phyloP scores from a whole-genome alignment of 129 eudicot species.

The Pittosporum tobira region DNA sequence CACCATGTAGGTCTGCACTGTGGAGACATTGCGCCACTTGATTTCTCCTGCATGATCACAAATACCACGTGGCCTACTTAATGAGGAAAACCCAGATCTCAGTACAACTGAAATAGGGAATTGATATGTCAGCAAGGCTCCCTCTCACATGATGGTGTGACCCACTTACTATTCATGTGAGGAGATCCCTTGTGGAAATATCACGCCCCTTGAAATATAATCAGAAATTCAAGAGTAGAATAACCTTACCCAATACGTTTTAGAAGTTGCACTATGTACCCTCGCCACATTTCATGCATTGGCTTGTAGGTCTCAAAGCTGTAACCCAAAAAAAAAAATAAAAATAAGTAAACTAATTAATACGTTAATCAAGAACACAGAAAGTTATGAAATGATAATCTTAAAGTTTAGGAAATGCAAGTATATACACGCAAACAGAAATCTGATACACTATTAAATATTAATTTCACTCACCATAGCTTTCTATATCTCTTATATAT shows the following conservation, averaged over 20 bases:
- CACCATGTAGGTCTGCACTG: constrained; percentile 83
- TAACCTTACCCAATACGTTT: constrained; percentile 53
- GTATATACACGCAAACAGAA: too few relatives aligned
- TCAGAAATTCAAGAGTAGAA: constrained; percentile 3
- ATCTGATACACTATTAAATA: too few relatives aligned
- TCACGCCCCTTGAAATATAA: too few relatives aligned
- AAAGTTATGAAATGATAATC: background rate
- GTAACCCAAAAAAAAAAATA: constrained; percentile 16
- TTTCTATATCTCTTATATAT: background rate
- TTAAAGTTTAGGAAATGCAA: background rate
- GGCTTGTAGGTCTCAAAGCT: constrained; percentile 64
- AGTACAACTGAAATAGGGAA: background rate
- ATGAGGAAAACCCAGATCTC: background rate
- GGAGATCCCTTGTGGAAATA: too few relatives aligned
- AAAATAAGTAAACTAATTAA: background rate
- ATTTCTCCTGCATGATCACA: constrained; percentile 49
- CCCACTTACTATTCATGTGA: too few relatives aligned
- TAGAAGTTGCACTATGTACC: constrained; percentile 44
- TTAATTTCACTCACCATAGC: background rate
- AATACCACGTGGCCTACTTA: background rate
- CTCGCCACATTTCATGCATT: constrained; percentile 83
- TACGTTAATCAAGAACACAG: background rate
- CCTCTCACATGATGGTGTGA: too few relatives aligned
- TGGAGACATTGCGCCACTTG: constrained; percentile 60
- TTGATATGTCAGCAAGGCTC: too few relatives aligned